These are phyloP conservation scores for Xylaria longipes DNA, from an alignment of 495 filamentous ascomycete genomes.

Conservation along the genomic window DNA sequence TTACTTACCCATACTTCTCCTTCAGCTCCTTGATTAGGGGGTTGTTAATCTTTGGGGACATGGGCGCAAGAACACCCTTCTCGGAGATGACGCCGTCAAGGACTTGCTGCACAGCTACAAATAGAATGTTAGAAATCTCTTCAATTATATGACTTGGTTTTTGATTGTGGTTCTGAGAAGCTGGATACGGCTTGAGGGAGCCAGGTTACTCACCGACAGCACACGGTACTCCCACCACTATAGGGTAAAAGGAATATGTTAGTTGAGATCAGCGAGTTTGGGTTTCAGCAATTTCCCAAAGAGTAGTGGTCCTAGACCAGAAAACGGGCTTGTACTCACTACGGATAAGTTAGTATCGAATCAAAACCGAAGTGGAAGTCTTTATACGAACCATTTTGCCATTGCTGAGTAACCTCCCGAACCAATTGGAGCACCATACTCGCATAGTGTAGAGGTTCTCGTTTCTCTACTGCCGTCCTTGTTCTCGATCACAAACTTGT, in stretches of 20 bases:
- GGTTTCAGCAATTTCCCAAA: background rate
- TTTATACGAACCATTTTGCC: slow-evolving; percentile 63
- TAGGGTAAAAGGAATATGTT: slow-evolving; percentile 39
- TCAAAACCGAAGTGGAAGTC: background rate
- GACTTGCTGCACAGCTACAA: slow-evolving; percentile 74
- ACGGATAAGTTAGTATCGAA: slow-evolving; percentile 6
- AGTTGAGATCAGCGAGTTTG: background rate
- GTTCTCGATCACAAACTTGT: slow-evolving; percentile 90
- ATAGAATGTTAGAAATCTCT: slow-evolving; percentile 45
- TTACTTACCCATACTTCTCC: slow-evolving; percentile 59
- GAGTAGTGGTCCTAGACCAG: background rate
- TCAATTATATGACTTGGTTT: background rate
- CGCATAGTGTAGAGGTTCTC: slow-evolving; percentile 78
- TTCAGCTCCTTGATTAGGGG: slow-evolving; percentile 75
- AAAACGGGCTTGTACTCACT: slow-evolving; percentile 15
- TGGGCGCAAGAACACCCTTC: slow-evolving; percentile 83
- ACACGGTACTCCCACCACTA: slow-evolving; percentile 38
- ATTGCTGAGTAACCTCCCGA: slow-evolving; percentile 87
- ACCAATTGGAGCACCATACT: slow-evolving; percentile 82
- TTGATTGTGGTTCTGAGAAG: background rate
- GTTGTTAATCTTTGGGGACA: slow-evolving; percentile 72
- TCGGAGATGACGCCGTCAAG: slow-evolving; percentile 80
- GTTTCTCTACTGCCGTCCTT: slow-evolving; percentile 74
- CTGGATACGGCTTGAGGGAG: background rate
- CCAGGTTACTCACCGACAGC: slow-evolving; percentile 29